These are phyloP conservation scores for Leishmania aethiopica DNA, from an alignment of 208 protist genomes.

Conservation along the genomic window DNA sequence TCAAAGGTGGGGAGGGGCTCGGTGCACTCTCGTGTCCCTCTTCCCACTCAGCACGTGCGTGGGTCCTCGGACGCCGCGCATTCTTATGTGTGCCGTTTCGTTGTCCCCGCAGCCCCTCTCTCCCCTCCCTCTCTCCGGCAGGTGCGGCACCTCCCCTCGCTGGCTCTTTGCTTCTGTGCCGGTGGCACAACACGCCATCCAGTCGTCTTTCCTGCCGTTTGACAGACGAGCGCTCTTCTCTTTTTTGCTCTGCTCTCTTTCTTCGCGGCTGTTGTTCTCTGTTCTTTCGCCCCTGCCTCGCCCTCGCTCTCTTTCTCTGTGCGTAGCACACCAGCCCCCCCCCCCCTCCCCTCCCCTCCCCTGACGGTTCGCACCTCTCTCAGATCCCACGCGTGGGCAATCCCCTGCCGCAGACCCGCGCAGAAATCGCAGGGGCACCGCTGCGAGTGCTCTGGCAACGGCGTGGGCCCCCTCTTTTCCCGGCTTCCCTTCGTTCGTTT, in stretches of 20 bases:
- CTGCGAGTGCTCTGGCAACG: neutral
- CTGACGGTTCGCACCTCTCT: neutral
- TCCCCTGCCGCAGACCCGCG: neutral
- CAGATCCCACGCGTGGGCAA: neutral
- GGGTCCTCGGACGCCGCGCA: neutral
- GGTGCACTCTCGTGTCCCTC: neutral
- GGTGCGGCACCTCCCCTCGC: neutral
- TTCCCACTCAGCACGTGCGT: neutral
- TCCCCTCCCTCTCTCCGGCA: neutral
- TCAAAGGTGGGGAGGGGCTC: neutral
- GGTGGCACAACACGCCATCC: neutral
- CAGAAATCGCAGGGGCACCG: neutral
- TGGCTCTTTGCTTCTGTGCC: neutral
- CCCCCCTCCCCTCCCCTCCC: rapidly evolving
- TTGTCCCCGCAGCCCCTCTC: neutral
- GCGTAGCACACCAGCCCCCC: neutral
- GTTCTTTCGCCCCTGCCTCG: neutral
- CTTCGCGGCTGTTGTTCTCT: neutral
- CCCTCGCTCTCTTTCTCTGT: neutral
- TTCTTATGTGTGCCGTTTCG: neutral
- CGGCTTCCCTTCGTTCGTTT: neutral
- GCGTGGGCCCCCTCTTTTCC: neutral
- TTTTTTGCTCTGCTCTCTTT: neutral
- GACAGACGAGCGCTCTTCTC: neutral
- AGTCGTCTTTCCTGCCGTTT: neutral